Evolutionary conservation across 495 filamentous ascomycete species (phyloP).

Genomic region (Penicillium simplicissimum): DNA sequence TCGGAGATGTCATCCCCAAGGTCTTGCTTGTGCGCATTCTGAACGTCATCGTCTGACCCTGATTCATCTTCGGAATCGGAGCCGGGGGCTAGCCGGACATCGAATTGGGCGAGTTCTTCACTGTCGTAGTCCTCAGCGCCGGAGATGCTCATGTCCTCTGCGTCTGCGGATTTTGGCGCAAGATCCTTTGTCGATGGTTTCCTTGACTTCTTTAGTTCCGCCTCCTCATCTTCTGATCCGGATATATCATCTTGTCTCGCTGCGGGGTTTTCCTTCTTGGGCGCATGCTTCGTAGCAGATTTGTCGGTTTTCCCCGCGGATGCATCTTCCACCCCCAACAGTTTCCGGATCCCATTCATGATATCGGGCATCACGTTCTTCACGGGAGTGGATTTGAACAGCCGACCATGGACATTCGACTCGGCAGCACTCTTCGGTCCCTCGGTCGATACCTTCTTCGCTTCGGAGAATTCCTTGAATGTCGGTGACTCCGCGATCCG

Average conservation of each 20-base stretch:
- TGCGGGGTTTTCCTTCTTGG: conserved; percentile 20
- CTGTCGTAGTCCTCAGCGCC: conserved; percentile 39
- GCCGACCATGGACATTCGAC: conserved; percentile 75
- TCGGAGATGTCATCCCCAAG: conserved; percentile 27
- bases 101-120: conserved; percentile 49
- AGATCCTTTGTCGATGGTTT: conserved; percentile 5
- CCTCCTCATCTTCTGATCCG: conserved; percentile 18
- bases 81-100: conserved; percentile 56
- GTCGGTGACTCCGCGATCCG: conserved; percentile 56
- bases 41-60: conserved; percentile 36
- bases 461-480: conserved; percentile 42
- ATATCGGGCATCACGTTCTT: conserved; percentile 65
- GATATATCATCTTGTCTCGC: conserved; percentile 14
- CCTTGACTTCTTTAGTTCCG: conserved; percentile 5
- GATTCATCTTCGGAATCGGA: conserved; percentile 50
- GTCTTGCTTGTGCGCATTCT: conserved; percentile 5
- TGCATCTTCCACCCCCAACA: conserved; percentile 59
- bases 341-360: conserved; percentile 60
- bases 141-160: conserved; percentile 27
- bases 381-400: conserved; percentile 76
- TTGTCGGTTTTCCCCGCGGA: conserved; percentile 30
- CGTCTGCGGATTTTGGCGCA: conserved; percentile 21
- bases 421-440: conserved; percentile 51
- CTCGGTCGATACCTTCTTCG: conserved; percentile 35
- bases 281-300: conserved; percentile 24